Evolutionary conservation across 768 basidiomycete genomes (phyloP), one percentile per base, ranked within the genome.

Genomic region (Russula vinacea): DNA sequence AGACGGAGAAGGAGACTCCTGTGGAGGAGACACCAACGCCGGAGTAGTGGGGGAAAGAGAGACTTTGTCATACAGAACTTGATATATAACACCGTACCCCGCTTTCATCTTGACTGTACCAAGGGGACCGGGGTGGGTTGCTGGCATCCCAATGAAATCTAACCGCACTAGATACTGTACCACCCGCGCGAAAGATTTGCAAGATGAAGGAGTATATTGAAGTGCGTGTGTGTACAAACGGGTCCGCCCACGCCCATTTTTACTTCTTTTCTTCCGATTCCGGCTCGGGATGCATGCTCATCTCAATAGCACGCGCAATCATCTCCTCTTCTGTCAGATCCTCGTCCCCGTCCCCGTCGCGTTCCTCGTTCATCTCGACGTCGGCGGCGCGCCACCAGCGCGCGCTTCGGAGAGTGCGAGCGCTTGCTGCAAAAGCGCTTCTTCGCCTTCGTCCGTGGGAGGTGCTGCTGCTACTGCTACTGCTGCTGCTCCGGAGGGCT

Each of bases 231-330:
- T n/a, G n/a, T n/a, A n/a, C n/a, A n/a, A n/a, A n/a, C n/a, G n/a
- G n/a, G n/a, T n/a, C n/a, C n/a, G n/a, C n/a, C 49, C n/a, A 6
- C 19, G 11, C 5, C 32, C 24, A 35, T 17, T 17, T 24, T 45
- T 66, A 75, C 70, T 82, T 74, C 67, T 77, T 70, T 55, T 83
- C 79, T 64, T 84, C 79, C 64, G 83, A 80, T 64, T 84, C 79
- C 64, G 83, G 79, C n/a, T 65, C 64, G 40, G 63, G 53, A n/a
- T 26, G 82, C 90, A 96, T 89, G 72, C 94, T 96, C 92, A 96
- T 92, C 74, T 85, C 86, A 69, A 97, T 98, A 16, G 96, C 97
- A 52, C 85, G 79, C 52, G 88, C 85, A 72, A 98, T 98, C 37
- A 88, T 94, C 59, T 88, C 94, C 68, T 97, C 95, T 71, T 95